Percentiles rank a stretch among this genome's conserved stretches.
Evolutionary conservation across 2,329 filamentous ascomycete genomes (phyloP).

Genomic region (Aschersonia sp.): DNA sequence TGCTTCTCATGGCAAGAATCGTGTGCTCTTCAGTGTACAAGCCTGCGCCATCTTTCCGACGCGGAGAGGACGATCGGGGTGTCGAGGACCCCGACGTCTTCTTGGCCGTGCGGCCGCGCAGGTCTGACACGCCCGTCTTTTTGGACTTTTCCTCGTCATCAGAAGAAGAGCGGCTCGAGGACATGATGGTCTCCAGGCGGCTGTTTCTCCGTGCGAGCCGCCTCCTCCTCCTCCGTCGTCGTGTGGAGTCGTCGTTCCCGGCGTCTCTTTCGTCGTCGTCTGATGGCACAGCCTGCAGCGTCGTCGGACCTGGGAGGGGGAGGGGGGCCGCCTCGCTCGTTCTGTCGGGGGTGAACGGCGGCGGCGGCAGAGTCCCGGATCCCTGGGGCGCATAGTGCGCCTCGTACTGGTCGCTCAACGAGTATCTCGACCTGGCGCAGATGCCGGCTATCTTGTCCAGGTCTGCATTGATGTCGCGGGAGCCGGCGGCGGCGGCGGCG

Average conservation of each 20-base stretch:
- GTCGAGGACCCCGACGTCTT: slow-evolving; percentile 20
- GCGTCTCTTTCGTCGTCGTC: slow-evolving; percentile 28
- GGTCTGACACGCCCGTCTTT: slow-evolving; percentile 41
- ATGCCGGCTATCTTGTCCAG: slow-evolving; percentile 53
- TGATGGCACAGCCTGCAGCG: slow-evolving; percentile 40
- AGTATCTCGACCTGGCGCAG: slow-evolving; percentile 49
- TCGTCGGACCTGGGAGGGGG: slow-evolving; percentile 26
- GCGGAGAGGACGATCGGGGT: slow-evolving; percentile 2
- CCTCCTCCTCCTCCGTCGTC: slow-evolving; percentile 13
- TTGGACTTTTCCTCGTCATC: slow-evolving; percentile 42
- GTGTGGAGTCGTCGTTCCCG: slow-evolving; percentile 18
- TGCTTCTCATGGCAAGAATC: too few species aligned
- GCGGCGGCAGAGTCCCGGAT: slow-evolving; percentile 32
- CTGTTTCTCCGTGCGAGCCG: slow-evolving; percentile 30
- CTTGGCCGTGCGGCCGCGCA: slow-evolving; percentile 31
- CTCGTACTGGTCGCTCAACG: slow-evolving; percentile 52
- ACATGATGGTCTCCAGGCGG: slow-evolving; percentile 50
- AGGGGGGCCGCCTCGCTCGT: slow-evolving; percentile 10
- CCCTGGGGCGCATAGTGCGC: slow-evolving; percentile 50
- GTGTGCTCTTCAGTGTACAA: too few species aligned
- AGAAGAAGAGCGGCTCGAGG: slow-evolving; percentile 43
- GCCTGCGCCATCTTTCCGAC: too few species aligned
- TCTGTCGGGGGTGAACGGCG: slow-evolving; percentile 12
- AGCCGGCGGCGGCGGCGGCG: slow-evolving; percentile 21
- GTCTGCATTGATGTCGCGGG: slow-evolving; percentile 37